Evolutionary conservation across 768 basidiomycete species (phyloP).

Genomic region (Pulveroboletus sp.): DNA sequence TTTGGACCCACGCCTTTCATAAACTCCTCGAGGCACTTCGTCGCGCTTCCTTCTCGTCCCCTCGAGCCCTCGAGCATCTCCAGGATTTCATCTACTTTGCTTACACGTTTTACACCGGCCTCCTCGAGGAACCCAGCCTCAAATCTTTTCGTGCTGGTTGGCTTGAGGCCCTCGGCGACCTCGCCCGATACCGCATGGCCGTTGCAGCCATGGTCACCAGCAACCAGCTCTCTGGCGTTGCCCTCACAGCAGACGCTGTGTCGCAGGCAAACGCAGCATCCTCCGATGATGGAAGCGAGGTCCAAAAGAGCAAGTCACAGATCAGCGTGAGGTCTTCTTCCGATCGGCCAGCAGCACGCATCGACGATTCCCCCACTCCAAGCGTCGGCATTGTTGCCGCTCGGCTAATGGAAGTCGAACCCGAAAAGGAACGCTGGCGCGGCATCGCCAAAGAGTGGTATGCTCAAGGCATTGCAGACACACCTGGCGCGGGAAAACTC

Average conservation of each 20-base stretch:
- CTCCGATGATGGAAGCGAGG: slow-evolving; percentile 16
- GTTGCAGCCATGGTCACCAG: slow-evolving; percentile 83
- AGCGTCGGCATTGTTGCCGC: slow-evolving; percentile 88
- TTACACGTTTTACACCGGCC: slow-evolving; percentile 88
- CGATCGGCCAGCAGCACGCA: slow-evolving; percentile 49
- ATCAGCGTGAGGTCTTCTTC: slow-evolving; percentile 34
- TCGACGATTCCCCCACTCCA: slow-evolving; percentile 64
- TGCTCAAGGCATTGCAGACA: slow-evolving; percentile 77
- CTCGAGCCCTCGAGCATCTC: slow-evolving; percentile 80
- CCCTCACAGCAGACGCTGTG: slow-evolving; percentile 58
- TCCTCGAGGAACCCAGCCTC: slow-evolving; percentile 80
- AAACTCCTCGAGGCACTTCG: slow-evolving; percentile 88
- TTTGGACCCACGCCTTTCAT: slow-evolving; percentile 92
- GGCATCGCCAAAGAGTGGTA: slow-evolving; percentile 93
- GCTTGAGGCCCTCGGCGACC: slow-evolving; percentile 96
- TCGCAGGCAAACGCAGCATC: slow-evolving; percentile 41
- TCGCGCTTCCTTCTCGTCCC: slow-evolving; percentile 67
- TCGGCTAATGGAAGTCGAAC: slow-evolving; percentile 77
- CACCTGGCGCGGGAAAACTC: slow-evolving; percentile 90
- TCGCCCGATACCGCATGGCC: slow-evolving; percentile 92
- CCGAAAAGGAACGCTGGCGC: slow-evolving; percentile 91
- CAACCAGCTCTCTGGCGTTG: slow-evolving; percentile 37
- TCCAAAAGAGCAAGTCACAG: slow-evolving; percentile 38
- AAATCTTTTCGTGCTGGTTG: slow-evolving; percentile 73
- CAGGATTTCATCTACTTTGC: slow-evolving; percentile 95